Conservation (phyloP, 2,329 filamentous ascomycete genomes). For the Xylariaceae sp. region DNA sequence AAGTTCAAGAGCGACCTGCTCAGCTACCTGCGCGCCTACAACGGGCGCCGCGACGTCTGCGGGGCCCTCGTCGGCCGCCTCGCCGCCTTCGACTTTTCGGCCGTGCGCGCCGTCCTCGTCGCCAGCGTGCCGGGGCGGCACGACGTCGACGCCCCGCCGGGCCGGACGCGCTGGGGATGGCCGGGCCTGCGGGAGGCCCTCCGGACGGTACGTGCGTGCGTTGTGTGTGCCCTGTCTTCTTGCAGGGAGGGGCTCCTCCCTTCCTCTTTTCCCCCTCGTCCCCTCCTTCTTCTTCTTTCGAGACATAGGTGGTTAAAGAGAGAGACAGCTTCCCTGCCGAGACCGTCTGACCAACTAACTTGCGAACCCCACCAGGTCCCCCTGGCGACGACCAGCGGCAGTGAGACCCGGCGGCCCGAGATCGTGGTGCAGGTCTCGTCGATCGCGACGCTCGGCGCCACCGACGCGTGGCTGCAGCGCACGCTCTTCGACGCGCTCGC, state of each 20-base stretch:
- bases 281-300: no score
- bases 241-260: no score
- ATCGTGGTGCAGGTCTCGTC: conserved; percentile 67
- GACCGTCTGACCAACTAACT: no score
- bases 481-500: conserved; percentile 50
- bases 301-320: no score
- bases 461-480: conserved; percentile 63
- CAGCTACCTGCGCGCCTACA: conserved; percentile 65
- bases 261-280: no score
- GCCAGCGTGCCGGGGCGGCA: conserved; percentile 70
- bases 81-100: conserved; percentile 58
- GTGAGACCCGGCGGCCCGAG: no score
- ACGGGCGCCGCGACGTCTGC: conserved; percentile 46
- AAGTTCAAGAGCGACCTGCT: conserved; percentile 72
- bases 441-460: conserved; percentile 68
- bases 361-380: conserved; percentile 39
- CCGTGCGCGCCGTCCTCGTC: conserved; percentile 63
- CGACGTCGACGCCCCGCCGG: conserved; percentile 35
- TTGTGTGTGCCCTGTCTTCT: no score
- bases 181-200: conserved; percentile 56
- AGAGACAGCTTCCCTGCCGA: background rate
- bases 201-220: conserved; percentile 21
- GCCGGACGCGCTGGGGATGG: conserved; percentile 70
- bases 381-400: no score
- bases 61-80: conserved; percentile 51